Evolutionary conservation across 106 monocot species (phyloP), one percentile per base, ranked within the genome.

Genomic region (Narthecium ossifragum): DNA sequence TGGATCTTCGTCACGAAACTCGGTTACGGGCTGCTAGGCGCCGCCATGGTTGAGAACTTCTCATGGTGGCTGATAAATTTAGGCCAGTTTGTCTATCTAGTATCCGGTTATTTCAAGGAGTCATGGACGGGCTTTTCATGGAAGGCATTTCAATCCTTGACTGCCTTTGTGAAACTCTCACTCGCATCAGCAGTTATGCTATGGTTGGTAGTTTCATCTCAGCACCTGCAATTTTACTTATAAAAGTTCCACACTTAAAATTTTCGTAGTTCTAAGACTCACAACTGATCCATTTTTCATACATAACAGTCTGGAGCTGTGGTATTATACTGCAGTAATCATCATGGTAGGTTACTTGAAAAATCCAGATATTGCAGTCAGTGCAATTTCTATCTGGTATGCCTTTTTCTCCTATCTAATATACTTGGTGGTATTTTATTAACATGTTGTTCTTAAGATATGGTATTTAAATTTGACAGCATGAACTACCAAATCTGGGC

Each of bases 401-500:
- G 55, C 67, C 59, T 24, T 31, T 0, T 55, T 75, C 22, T 31
- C n/a, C n/a, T n/a, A n/a, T n/a, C n/a, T n/a, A n/a, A n/a, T n/a
- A n/a, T n/a, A n/a, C n/a, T n/a, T n/a, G n/a, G n/a, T n/a, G n/a
- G n/a, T n/a, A n/a, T n/a, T n/a, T n/a, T n/a, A n/a, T n/a, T n/a
- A n/a, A n/a, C n/a, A n/a, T n/a, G n/a, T n/a, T n/a, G n/a, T n/a
- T n/a, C n/a, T n/a, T 56, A 26, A 5, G 38, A 10, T 13, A 11
- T 49, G 45, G 21, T 46, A 20, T 47, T 38, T 29, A 5, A 15
- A 12, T 49, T 13, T 30, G 5, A 57, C 63, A 92, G 92, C 61
- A 86, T 92, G 80, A 92, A 83, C 63, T 83, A 86, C 52, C 80
- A 83, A 46, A 49, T 86, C 5, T 92, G 92, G 92, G 51, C 83